Conservation (phyloP, 306 rosid species). For the Sicyos baderoa region DNA sequence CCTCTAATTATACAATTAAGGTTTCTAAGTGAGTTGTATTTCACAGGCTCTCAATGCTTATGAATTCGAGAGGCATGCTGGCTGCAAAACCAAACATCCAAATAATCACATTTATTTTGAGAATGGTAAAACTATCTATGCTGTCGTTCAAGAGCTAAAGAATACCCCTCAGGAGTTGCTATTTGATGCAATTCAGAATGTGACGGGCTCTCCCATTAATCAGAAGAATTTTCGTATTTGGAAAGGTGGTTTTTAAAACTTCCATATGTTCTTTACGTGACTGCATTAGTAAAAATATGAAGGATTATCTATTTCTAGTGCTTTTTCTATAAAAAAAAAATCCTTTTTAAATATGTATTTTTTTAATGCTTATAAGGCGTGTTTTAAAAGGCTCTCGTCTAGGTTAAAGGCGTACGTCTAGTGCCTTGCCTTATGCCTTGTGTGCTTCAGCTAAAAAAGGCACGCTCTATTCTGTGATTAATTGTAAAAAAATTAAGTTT, state of each 20-base stretch:
- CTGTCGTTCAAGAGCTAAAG: constrained; percentile 92
- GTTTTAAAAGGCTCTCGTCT: too few relatives aligned
- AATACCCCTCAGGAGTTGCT: constrained; percentile 77
- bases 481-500: too few relatives aligned
- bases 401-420: too few relatives aligned
- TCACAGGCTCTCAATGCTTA: constrained; percentile 88
- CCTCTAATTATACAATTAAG: constrained; percentile 18
- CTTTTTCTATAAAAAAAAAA: too few relatives aligned
- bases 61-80: constrained; percentile 90
- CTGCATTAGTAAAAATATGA: constrained; percentile 3
- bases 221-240: constrained; percentile 71
- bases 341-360: too few relatives aligned
- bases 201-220: constrained; percentile 71
- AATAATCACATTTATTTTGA: constrained; percentile 88
- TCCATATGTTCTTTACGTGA: background rate
- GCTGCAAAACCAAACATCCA: constrained; percentile 94
- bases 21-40: constrained; percentile 30
- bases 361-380: too few relatives aligned
- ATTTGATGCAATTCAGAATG: constrained; percentile 72
- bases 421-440: too few relatives aligned
- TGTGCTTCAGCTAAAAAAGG: too few relatives aligned
- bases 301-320: background rate
- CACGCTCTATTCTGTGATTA: too few relatives aligned
- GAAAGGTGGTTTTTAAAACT: constrained; percentile 49
- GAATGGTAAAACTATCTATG: constrained; percentile 90